Conservation (phyloP, 371 early-diverging fungal genomes). For the Mortierella polycephala region DNA sequence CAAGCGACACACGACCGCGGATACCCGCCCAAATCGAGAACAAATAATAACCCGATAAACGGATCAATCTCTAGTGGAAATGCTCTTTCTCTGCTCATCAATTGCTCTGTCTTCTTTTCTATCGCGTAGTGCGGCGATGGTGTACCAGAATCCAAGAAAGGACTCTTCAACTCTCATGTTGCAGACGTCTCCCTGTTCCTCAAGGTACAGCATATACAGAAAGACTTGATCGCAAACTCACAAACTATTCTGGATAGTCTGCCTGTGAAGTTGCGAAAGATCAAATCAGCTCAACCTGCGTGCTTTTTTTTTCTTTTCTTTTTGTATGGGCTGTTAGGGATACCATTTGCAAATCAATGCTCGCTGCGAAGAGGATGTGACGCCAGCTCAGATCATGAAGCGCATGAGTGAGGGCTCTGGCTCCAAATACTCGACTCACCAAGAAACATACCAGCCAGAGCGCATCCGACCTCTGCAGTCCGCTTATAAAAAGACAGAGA, state of each 20-base stretch:
- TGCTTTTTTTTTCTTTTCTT: not conserved
- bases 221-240: too few relatives aligned
- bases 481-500: constrained; percentile 71
- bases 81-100: too few relatives aligned
- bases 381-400: constrained; percentile 85
- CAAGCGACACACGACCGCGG: too few relatives aligned
- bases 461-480: constrained; percentile 57
- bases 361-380: constrained; percentile 86
- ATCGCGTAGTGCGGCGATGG: constrained; percentile 89
- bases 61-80: too few relatives aligned
- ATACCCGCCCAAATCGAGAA: too few relatives aligned
- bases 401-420: constrained; percentile 87
- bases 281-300: not conserved
- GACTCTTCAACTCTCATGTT: constrained; percentile 85
- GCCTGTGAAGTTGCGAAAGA: too few relatives aligned
- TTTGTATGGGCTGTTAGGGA: constrained; percentile 58
- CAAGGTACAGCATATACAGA: constrained; percentile 62
- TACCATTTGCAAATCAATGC: constrained; percentile 93
- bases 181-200: constrained; percentile 82
- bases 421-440: constrained; percentile 89
- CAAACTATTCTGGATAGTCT: too few relatives aligned
- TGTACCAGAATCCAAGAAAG: constrained; percentile 92
- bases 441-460: constrained; percentile 62
- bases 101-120: not conserved
- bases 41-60: too few relatives aligned